Evolutionary conservation across 495 filamentous ascomycete species (phyloP).

Genomic region (Tuber microsphaerosporum): DNA sequence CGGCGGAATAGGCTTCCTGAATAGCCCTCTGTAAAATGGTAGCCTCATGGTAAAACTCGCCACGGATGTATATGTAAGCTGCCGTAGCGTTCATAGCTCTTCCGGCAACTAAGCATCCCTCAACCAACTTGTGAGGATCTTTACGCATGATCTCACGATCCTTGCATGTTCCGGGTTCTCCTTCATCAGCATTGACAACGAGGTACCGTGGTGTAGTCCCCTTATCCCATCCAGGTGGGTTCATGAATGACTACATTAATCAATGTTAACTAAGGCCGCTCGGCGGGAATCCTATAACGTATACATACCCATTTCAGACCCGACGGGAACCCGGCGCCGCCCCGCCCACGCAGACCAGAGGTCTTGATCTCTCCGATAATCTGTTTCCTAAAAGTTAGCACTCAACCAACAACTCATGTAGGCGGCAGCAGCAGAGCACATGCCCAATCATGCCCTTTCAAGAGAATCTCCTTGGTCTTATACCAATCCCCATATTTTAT

Average conservation of each 20-base stretch:
- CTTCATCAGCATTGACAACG: slow-evolving; percentile 97
- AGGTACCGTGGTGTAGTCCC: slow-evolving; percentile 92
- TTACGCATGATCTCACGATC: slow-evolving; percentile 99
- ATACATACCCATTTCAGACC: slow-evolving; percentile 90
- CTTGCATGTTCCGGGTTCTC: slow-evolving; percentile 98
- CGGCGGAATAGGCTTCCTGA: slow-evolving; percentile 90
- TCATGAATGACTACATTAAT: slow-evolving; percentile 83
- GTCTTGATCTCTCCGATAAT: slow-evolving; percentile 95
- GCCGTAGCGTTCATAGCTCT: slow-evolving; percentile 96
- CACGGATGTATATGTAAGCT: slow-evolving; percentile 98
- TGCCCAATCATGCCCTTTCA: slow-evolving; percentile 96
- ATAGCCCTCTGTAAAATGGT: slow-evolving; percentile 89
- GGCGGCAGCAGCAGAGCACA: slow-evolving; percentile 28
- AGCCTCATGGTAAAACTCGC: slow-evolving; percentile 96
- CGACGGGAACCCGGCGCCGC: slow-evolving; percentile 95
- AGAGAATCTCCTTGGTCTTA: slow-evolving; percentile 95
- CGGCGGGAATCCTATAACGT: neutral
- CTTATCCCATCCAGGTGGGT: slow-evolving; percentile 99
- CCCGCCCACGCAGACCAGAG: slow-evolving; percentile 88
- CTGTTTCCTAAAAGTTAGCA: slow-evolving; percentile 43
- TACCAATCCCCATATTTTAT: slow-evolving; percentile 99
- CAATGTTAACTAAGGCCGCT: neutral
- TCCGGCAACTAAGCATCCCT: slow-evolving; percentile 93
- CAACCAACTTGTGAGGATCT: slow-evolving; percentile 95
- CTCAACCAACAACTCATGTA: neutral